Evolutionary conservation across 2,329 filamentous ascomycete species (phyloP), one percentile per base, ranked within the genome.

Genomic region (Ceratocystis diversiconidia): DNA sequence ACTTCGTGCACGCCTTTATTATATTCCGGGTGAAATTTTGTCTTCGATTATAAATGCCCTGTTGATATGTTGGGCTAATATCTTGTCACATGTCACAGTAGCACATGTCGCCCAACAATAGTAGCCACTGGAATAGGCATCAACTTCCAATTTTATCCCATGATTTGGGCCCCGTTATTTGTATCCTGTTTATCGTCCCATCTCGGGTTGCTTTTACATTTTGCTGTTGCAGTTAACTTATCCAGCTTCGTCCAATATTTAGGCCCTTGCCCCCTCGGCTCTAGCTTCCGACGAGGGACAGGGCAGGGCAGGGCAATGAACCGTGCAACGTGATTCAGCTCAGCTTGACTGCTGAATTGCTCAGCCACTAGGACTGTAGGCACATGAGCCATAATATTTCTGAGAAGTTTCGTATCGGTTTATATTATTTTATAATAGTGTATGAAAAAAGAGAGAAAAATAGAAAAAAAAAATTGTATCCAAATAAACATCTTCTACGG

Each of bases 291-390:
- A 32, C 7, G 28, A 15, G 25, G 3, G n/a, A 19, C 22, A 25
- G 12, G n/a, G 50, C 22, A 12, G 4, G 12, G 55, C 28, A 25
- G 55, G 17, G 55, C 28, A 30, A 19, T 59, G 28, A n/a, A 25
- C 25, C 52, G 52, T 59, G 52, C 25, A 59, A 59, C 55, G 55
- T 59, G 28, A 59, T 59, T n/a, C 28, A 32, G 17, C 55, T 32
- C 15, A 59, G 55, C 28, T 59, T 32, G 4, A 59, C 25, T 32
- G 55, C 32, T 15, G 55, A 59, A 8, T 22, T 17, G 17, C 55
- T 36, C 55, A 59, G 55, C 55, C 55, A 59, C 55, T 36, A 17
- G 2, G 8, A 25, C 15, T 30, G 3, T 32, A n/a, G 25, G 55
- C 55, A 59, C 55, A 59, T 36, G 55, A 30, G 43, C 62, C 28